phyloP scores from a whole-genome alignment of 1,284 basidiomycete species.

The Ceratobasidium sp. region DNA sequence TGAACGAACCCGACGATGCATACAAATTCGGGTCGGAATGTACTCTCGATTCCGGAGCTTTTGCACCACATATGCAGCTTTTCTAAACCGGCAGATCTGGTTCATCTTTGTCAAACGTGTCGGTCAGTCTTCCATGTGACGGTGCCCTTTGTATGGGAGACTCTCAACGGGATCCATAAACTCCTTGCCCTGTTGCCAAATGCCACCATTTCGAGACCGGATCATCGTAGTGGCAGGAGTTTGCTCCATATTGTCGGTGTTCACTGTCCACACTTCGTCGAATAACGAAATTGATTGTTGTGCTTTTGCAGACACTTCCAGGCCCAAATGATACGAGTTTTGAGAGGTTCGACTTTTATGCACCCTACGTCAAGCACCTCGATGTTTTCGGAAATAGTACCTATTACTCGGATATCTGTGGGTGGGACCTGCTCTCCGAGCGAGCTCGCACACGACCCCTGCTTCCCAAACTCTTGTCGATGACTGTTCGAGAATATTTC shows the following conservation, averaged over 20 bases:
- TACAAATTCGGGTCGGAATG: background rate
- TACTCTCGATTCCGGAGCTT: slow-evolving; percentile 5
- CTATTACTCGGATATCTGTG: background rate
- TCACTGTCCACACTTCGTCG: background rate
- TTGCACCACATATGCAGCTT: background rate
- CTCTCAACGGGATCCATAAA: background rate
- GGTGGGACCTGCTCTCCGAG: background rate
- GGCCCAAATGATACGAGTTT: background rate
- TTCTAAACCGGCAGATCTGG: background rate
- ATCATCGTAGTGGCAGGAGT: background rate
- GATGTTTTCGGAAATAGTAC: background rate
- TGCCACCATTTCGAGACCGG: background rate
- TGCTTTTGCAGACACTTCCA: background rate
- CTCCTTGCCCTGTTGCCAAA: slow-evolving; percentile 11
- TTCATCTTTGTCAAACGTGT: background rate
- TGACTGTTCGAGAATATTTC: background rate
- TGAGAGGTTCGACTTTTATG: slow-evolving; percentile 5
- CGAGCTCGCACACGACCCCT: background rate
- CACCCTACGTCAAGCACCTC: background rate
- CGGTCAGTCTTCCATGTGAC: background rate
- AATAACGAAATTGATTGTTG: background rate
- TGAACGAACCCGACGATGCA: background rate
- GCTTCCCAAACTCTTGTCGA: background rate
- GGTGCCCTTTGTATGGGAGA: background rate
- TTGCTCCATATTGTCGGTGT: background rate